These are phyloP conservation scores for Aureobasidium sp. DNA, from an alignment of 2,329 filamentous ascomycete species.

Conservation along the genomic window DNA sequence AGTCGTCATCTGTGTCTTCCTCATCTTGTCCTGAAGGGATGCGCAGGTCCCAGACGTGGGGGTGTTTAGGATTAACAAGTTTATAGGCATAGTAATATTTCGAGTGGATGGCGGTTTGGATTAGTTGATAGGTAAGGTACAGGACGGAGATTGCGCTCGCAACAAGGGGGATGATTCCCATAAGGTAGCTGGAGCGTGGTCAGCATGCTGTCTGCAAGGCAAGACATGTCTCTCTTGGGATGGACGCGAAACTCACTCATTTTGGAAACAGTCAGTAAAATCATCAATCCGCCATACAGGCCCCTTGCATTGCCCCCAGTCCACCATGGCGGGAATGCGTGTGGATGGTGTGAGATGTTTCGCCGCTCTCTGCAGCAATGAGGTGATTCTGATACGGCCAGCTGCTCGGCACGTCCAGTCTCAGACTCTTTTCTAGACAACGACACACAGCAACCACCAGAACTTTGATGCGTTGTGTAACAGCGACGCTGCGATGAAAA, in stretches of 20 bases:
- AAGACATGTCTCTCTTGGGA: not conserved
- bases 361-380: constrained; percentile 6
- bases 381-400: constrained; percentile 1
- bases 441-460: constrained; percentile 11
- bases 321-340: constrained; percentile 40
- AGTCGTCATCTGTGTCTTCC: constrained; percentile 35
- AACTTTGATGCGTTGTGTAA: constrained; percentile 7
- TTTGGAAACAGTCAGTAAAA: constrained; percentile 55
- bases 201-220: constrained; percentile 17
- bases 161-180: constrained; percentile 69
- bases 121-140: constrained; percentile 54
- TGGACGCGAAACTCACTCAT: constrained; percentile 50
- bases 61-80: constrained; percentile 40
- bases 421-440: constrained; percentile 3
- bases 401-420: constrained; percentile 6
- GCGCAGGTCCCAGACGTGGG: constrained; percentile 33
- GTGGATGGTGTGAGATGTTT: not conserved
- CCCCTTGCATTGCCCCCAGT: constrained; percentile 45
- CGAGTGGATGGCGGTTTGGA: constrained; percentile 47
- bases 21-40: constrained; percentile 21
- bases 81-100: constrained; percentile 54
- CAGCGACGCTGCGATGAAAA: constrained; percentile 12
- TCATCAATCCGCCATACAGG: constrained; percentile 57
- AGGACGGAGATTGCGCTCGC: constrained; percentile 64
- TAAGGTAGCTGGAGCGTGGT: constrained; percentile 56